phyloP scores from a whole-genome alignment of 768 basidiomycete genomes.

The Lactarius pseudohatsudake region DNA sequence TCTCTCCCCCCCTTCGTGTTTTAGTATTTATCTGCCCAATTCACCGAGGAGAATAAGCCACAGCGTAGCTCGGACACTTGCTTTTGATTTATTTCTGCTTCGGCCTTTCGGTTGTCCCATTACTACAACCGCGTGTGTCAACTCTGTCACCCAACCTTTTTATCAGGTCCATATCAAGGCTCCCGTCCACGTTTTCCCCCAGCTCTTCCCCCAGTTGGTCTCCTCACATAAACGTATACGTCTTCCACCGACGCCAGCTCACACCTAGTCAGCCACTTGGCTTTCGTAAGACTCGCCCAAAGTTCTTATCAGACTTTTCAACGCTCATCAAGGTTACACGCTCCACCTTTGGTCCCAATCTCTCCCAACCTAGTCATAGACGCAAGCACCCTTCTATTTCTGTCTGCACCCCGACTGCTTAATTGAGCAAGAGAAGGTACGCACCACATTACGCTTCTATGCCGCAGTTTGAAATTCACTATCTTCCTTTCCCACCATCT shows the following conservation, averaged over 20 bases:
- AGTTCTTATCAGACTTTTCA: conserved; percentile 17
- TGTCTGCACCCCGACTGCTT: conserved; percentile 7
- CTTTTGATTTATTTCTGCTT: conserved; percentile 4
- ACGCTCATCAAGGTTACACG: conserved; percentile 5
- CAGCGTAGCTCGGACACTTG: conserved; percentile 1
- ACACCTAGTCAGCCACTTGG: conserved; percentile 24
- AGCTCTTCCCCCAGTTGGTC: conserved; percentile 5
- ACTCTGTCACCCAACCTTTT: conserved; percentile 9
- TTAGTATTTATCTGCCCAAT: no score
- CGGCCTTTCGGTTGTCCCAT: conserved; percentile 5
- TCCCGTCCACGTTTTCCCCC: conserved; percentile 5
- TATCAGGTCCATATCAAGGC: conserved; percentile 23
- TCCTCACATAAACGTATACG: not conserved
- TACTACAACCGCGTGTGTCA: not conserved
- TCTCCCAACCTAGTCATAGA: not conserved
- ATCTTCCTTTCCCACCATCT: conserved; percentile 20
- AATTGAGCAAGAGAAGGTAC: conserved; percentile 20
- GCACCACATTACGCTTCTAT: conserved; percentile 18
- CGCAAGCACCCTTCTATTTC: conserved; percentile 18
- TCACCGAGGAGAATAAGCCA: not conserved
- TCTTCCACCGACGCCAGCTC: conserved; percentile 22
- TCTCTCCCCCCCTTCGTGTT: not conserved
- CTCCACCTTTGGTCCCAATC: conserved; percentile 9
- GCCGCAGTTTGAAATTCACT: conserved; percentile 25
- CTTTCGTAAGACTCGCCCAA: conserved; percentile 15